phyloP scores from a whole-genome alignment of 2,329 filamentous ascomycete genomes.

The Penicillium olsonii region DNA sequence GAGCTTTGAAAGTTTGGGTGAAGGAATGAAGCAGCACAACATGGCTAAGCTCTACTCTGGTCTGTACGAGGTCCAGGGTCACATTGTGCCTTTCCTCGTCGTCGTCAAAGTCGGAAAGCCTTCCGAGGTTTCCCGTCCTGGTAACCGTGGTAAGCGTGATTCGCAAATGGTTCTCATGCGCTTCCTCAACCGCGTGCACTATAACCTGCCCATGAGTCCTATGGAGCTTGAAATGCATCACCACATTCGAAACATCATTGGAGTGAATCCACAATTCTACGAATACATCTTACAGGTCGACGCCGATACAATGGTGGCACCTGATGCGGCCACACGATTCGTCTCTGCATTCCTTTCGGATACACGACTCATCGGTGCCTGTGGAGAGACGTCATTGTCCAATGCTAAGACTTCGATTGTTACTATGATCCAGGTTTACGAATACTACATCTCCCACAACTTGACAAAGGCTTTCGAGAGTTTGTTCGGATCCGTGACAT shows the following conservation, averaged over 20 bases:
- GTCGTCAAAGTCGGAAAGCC: constrained; percentile 92
- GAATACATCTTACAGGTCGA: constrained; percentile 97
- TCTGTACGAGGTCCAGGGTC: constrained; percentile 94
- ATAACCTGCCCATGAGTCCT: constrained; percentile 94
- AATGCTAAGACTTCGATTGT: constrained; percentile 92
- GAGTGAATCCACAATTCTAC: constrained; percentile 97
- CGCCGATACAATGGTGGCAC: constrained; percentile 90
- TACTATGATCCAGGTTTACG: constrained; percentile 99
- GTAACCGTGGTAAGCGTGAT: constrained; percentile 98
- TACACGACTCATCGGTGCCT: constrained; percentile 88
- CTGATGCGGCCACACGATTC: constrained; percentile 88
- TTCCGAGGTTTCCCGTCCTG: constrained; percentile 72
- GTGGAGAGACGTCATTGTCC: constrained; percentile 89
- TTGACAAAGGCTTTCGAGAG: constrained; percentile 95
- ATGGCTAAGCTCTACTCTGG: constrained; percentile 99
- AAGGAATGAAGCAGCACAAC: constrained; percentile 97
- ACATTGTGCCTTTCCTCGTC: constrained; percentile 96
- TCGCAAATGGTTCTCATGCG: constrained; percentile 98
- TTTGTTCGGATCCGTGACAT: constrained; percentile 95
- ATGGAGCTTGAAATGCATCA: constrained; percentile 98
- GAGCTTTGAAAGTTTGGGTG: constrained; percentile 94
- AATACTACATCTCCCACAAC: constrained; percentile 99
- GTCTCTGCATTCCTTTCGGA: constrained; percentile 89
- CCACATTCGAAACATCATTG: constrained; percentile 97
- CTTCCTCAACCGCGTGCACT: constrained; percentile 98